These are phyloP conservation scores for Diaporthe capsici DNA, from an alignment of 2,329 filamentous ascomycete species.

Conservation along the genomic window DNA sequence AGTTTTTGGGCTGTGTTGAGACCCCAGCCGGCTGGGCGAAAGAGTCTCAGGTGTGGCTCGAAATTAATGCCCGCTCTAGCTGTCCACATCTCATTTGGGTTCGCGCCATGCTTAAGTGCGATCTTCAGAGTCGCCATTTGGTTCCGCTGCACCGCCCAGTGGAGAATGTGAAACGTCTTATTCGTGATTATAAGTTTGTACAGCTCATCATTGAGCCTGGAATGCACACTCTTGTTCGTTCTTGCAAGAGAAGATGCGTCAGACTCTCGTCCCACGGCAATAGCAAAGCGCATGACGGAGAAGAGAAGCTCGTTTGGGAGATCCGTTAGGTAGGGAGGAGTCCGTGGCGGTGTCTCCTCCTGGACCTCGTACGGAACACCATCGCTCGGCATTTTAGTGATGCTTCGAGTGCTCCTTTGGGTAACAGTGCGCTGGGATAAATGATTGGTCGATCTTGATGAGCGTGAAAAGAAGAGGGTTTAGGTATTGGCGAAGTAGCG, in stretches of 20 bases:
- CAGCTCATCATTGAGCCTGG: not conserved
- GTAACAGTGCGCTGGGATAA: not conserved
- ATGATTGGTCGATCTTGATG: not conserved
- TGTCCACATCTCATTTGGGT: not conserved
- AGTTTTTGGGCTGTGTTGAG: not conserved
- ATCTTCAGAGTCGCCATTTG: not conserved
- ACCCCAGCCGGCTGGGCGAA: not conserved
- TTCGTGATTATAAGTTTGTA: not conserved
- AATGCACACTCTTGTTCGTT: not conserved
- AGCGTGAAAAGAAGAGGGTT: not conserved
- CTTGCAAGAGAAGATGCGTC: slow-evolving; percentile 1
- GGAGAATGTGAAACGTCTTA: not conserved
- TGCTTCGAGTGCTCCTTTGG: too few relatives aligned
- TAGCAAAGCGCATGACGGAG: not conserved
- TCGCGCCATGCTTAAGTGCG: not conserved
- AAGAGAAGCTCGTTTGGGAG: not conserved
- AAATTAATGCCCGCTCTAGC: not conserved
- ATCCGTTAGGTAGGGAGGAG: not conserved
- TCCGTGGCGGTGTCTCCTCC: too few relatives aligned
- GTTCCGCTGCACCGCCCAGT: not conserved
- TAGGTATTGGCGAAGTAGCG: not conserved
- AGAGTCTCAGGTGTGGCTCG: accelerated
- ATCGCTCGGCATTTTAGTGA: not conserved
- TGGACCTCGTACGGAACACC: too few relatives aligned
- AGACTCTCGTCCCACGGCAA: not conserved